Conservation (phyloP, 257 asterid species). For the Osmanthus fragrans region DNA sequence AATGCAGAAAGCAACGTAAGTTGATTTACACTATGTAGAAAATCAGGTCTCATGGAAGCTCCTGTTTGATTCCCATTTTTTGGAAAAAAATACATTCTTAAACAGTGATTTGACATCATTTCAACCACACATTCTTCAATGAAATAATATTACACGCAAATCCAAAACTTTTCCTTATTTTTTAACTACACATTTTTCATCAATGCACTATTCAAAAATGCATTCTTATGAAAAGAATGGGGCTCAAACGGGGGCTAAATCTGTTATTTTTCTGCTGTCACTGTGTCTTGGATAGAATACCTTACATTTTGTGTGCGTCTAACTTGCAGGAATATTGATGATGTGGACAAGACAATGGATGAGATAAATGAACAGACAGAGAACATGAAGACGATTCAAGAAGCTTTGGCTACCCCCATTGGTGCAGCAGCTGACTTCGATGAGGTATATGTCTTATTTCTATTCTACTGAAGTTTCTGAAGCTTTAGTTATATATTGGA, state of each 20-base stretch:
- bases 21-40: not conserved
- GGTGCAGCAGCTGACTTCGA: slow-evolving; percentile 72
- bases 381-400: slow-evolving; percentile 84
- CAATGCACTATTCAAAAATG: too few species aligned
- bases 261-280: not conserved
- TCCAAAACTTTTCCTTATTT: too few species aligned
- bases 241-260: too few species aligned
- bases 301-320: not conserved
- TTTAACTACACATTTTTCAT: too few species aligned
- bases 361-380: slow-evolving; percentile 89
- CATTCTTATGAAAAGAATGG: too few species aligned
- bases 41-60: not conserved
- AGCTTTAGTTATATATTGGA: not conserved
- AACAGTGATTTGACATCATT: too few species aligned
- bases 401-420: slow-evolving; percentile 71
- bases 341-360: slow-evolving; percentile 95
- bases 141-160: too few species aligned
- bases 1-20: slow-evolving; percentile 73
- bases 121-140: too few species aligned
- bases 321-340: slow-evolving; percentile 68
- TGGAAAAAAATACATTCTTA: too few species aligned
- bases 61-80: too few species aligned
- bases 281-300: not conserved
- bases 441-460: slow-evolving; percentile 43
- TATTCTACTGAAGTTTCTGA: not conserved